A percentile compares a stretch with the other conserved stretches of the same genome.
Evolutionary conservation across 495 filamentous ascomycete genomes (phyloP).

Genomic region (Lindgomyces ingoldianus): DNA sequence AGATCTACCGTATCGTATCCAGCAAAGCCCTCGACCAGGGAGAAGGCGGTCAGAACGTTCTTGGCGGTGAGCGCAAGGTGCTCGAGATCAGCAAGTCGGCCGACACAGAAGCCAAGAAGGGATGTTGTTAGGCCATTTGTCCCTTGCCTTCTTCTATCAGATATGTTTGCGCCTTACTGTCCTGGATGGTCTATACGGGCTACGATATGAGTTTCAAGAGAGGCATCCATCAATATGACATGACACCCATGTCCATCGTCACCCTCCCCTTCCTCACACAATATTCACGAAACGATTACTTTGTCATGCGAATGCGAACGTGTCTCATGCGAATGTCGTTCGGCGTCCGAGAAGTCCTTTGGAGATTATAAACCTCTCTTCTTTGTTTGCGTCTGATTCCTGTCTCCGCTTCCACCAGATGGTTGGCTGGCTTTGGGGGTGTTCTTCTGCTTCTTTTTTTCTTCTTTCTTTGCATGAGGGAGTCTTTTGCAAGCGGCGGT

Average conservation of each 20-base stretch:
- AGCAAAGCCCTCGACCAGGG: slow-evolving; percentile 91
- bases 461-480: slow-evolving; percentile 30
- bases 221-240: slow-evolving; percentile 2
- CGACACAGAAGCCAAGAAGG: slow-evolving; percentile 74
- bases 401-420: slow-evolving; percentile 13
- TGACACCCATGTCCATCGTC: neutral
- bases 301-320: slow-evolving; percentile 1
- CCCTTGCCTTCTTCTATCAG: neutral
- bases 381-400: slow-evolving; percentile 19
- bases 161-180: slow-evolving; percentile 19
- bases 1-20: slow-evolving; percentile 99
- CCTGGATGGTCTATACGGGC: slow-evolving; percentile 14
- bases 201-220: slow-evolving; percentile 7
- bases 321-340: slow-evolving; percentile 30
- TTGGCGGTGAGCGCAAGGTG: slow-evolving; percentile 63
- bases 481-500: slow-evolving; percentile 14
- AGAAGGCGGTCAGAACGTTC: slow-evolving; percentile 71
- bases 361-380: slow-evolving; percentile 10
- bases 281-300: neutral
- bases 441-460: neutral
- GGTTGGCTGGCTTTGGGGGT: slow-evolving; percentile 10
- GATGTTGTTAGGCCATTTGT: slow-evolving; percentile 72
- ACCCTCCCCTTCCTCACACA: neutral
- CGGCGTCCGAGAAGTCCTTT: slow-evolving; percentile 29
- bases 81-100: slow-evolving; percentile 81